Evolutionary conservation across 495 filamentous ascomycete genomes (phyloP).

Genomic region (Baudoinia panamericana): DNA sequence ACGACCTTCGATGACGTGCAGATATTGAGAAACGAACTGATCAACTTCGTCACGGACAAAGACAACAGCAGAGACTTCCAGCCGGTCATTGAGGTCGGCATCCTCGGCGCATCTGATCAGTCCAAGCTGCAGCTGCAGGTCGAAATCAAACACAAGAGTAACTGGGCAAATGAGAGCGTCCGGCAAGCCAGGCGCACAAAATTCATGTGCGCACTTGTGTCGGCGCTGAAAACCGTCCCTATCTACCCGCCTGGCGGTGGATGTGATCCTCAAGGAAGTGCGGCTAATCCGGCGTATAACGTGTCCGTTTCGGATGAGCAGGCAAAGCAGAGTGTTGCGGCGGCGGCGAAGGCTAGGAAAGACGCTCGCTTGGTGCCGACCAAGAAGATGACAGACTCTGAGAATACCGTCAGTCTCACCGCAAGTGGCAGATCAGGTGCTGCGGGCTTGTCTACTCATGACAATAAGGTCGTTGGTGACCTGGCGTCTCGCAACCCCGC

Average conservation of each 20-base stretch:
- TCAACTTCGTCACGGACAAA: conserved; percentile 66
- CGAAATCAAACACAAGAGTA: conserved; percentile 79
- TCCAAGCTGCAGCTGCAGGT: conserved; percentile 75
- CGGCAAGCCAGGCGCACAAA: conserved; percentile 76
- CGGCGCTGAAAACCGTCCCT: conserved; percentile 73
- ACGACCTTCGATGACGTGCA: conserved; percentile 83
- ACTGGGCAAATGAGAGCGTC: conserved; percentile 87
- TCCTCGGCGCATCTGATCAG: conserved; percentile 69
- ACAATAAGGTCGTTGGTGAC: conserved; percentile 12
- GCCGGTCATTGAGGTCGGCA: conserved; percentile 62
- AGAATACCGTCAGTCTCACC: conserved; percentile 14
- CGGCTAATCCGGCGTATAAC: conserved; percentile 56
- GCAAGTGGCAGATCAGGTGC: conserved; percentile 23
- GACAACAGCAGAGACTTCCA: conserved; percentile 90
- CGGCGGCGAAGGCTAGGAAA: conserved; percentile 48
- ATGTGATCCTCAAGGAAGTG: conserved; percentile 50
- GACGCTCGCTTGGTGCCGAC: conserved; percentile 43
- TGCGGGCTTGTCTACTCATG: conserved; percentile 25
- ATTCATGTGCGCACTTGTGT: conserved; percentile 88
- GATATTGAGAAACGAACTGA: conserved; percentile 64
- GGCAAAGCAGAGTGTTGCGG: conserved; percentile 45
- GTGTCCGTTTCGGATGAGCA: conserved; percentile 57
- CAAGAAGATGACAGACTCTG: conserved; percentile 24
- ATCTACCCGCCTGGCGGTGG: conserved; percentile 74
- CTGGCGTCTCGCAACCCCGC: conserved; percentile 15